Conservation (phyloP, 1,284 basidiomycete genomes). For the Ustilago xerochloae region DNA sequence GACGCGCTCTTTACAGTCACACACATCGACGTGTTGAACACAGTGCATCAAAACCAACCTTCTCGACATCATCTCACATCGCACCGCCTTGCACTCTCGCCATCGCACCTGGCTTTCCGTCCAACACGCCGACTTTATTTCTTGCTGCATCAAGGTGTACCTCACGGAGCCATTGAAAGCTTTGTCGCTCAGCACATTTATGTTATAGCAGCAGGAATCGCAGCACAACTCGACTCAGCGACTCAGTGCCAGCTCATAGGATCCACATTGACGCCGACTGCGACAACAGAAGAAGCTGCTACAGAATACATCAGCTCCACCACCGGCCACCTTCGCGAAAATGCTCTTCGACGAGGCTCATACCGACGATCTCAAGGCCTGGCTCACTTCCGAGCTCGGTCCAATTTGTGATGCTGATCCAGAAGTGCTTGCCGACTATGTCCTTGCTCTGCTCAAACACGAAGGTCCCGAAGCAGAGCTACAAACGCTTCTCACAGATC, state of each 20-base stretch:
- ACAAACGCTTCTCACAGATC: constrained; percentile 78
- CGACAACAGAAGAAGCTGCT: no score
- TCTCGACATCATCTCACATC: not conserved
- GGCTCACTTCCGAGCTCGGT: constrained; percentile 61
- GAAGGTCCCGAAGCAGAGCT: constrained; percentile 85
- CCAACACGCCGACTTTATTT: no score
- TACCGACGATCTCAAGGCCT: constrained; percentile 57
- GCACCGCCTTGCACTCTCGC: not conserved
- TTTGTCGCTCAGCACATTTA: no score
- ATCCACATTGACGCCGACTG: no score
- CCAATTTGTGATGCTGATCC: constrained; percentile 89
- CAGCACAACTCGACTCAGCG: no score
- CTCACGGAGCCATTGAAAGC: no score
- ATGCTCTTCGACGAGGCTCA: constrained; percentile 56
- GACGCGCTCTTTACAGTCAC: not conserved
- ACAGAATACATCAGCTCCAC: not conserved
- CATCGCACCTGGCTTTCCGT: not conserved
- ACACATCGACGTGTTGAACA: constrained; percentile 8
- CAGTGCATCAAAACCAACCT: not conserved
- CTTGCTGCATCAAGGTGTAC: no score
- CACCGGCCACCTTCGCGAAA: not conserved
- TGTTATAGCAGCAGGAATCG: no score
- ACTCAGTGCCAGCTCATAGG: no score
- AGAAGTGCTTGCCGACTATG: constrained; percentile 90
- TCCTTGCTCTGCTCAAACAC: constrained; percentile 91